Percentiles rank a stretch among this genome's conserved stretches.
These are phyloP conservation scores for Novymonas esmeraldas DNA, from an alignment of 208 protist genomes.

Conservation along the genomic window DNA sequence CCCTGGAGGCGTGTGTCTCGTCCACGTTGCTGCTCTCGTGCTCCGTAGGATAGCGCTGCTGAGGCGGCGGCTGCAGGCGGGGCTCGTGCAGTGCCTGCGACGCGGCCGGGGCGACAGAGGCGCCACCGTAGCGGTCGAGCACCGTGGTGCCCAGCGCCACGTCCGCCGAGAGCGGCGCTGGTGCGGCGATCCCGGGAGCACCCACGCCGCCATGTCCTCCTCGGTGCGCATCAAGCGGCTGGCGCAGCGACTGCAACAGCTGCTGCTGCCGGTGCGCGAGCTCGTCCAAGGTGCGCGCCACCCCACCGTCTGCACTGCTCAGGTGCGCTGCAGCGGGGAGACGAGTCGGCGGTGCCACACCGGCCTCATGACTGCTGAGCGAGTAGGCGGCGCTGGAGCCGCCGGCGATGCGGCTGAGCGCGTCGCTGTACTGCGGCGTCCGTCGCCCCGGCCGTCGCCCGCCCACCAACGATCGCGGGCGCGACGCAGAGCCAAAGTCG, in stretches of 20 bases:
- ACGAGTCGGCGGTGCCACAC: too few relatives aligned
- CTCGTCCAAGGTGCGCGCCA: constrained; percentile 20
- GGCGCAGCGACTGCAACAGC: constrained; percentile 17
- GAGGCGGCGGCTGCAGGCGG: too few relatives aligned
- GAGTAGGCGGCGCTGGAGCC: neutral
- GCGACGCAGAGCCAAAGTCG: constrained; percentile 30
- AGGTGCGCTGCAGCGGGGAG: too few relatives aligned
- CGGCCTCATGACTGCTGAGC: too few relatives aligned
- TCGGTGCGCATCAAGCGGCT: neutral
- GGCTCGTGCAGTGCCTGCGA: too few relatives aligned
- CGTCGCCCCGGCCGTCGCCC: constrained; percentile 4
- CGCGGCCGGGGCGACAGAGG: too few relatives aligned
- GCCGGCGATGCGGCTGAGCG: too few relatives aligned
- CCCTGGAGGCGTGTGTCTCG: too few relatives aligned
- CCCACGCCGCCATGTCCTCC: neutral
- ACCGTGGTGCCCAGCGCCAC: too few relatives aligned
- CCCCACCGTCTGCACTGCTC: neutral
- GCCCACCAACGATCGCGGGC: constrained; percentile 15
- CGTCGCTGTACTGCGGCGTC: neutral
- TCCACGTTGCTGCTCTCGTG: too few relatives aligned
- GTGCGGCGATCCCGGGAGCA: neutral
- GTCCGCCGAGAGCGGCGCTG: neutral
- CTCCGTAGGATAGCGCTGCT: too few relatives aligned
- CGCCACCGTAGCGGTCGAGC: too few relatives aligned
- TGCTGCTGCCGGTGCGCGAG: constrained; percentile 25